Conservation (phyloP, 1,284 basidiomycete species). For the Marasmius sp. region DNA sequence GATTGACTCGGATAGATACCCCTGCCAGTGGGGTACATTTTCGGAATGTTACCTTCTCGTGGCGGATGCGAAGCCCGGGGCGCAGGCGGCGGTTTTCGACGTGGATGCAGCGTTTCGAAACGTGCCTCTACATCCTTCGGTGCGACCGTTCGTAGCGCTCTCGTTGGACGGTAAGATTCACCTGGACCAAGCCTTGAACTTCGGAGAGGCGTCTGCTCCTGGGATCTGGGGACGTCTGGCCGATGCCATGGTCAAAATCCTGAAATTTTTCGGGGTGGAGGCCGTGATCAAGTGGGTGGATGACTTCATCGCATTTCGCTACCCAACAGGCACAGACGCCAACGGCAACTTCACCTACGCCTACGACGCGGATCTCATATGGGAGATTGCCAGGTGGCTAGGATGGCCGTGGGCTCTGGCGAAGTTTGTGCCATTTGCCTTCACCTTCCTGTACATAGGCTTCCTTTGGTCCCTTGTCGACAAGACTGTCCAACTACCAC, state of each 20-base stretch:
- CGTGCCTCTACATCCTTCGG: constrained; percentile 17
- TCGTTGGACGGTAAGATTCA: constrained; percentile 8
- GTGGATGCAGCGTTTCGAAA: constrained; percentile 21
- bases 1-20: constrained; percentile 5
- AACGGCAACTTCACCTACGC: constrained; percentile 5
- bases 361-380: constrained; percentile 16
- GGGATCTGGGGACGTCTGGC: constrained; percentile 33
- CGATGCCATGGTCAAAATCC: constrained; percentile 24
- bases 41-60: constrained; percentile 1
- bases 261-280: constrained; percentile 12
- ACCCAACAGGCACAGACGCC: not conserved
- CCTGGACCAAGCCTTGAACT: constrained; percentile 28
- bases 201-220: constrained; percentile 27
- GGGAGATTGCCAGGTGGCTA: constrained; percentile 17
- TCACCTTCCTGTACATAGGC: constrained; percentile 34
- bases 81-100: constrained; percentile 23
- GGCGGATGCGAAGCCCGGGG: constrained; percentile 15
- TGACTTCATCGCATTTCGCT: constrained; percentile 30
- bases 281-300: constrained; percentile 37
- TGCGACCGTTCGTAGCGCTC: constrained; percentile 15
- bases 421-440: constrained; percentile 28
- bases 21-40: constrained; percentile 10
- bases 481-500: constrained; percentile 27
- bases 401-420: constrained; percentile 30
- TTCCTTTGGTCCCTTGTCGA: constrained; percentile 34